Evolutionary conservation across 257 asterid species (phyloP), one percentile per base, ranked within the genome.

Genomic region (Solanum medicagineum): DNA sequence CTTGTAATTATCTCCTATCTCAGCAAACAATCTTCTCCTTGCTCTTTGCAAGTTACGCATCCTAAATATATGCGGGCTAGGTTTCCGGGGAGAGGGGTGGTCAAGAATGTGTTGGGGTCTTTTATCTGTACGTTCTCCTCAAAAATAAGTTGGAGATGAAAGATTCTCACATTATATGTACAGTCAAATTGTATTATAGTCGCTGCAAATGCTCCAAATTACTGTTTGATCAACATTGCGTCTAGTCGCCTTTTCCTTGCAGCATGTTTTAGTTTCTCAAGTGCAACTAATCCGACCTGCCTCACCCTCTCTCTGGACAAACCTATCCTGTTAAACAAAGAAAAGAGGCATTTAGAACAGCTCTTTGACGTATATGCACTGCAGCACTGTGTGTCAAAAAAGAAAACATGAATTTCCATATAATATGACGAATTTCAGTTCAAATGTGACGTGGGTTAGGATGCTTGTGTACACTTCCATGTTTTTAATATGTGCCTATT

Each of bases 261-360:
- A 83, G 98, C 98, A 86, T 90, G 93, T 88, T 95, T 96, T 90
- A 96, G 89, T 89, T 95, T 95, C 97, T 96, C 98, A 20, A 94
- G 90, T 13, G 99, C 97, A 66, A 95, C 98, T 20, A 95, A 97
- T 55, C 99, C 99, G 62, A 96, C 97, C 91, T 96, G 98, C 91
- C 99, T 91, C 29, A 94, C 98, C 90, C 99, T 92, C 91, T 96
- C 99, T 85, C 99, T 90, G 1, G 99, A 96, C 91, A 96, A 90
- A 81, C 99, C 98, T 47, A 96, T 96, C 92, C 99, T 96, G 98
- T 88, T 88, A 87, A 85, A 40, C 56, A 59, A 9, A 81, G 62
- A 19, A 4, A 54, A 14, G 11, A 42, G 20, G 16, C 42, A 88
- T 42, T 57, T 83, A 53, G 20, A 73, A 56, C 62, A 19, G 56